Base-by-base conservation (phyloP, 2,329 filamentous ascomycete genomes). In the Exophiala alcalophila region DNA sequence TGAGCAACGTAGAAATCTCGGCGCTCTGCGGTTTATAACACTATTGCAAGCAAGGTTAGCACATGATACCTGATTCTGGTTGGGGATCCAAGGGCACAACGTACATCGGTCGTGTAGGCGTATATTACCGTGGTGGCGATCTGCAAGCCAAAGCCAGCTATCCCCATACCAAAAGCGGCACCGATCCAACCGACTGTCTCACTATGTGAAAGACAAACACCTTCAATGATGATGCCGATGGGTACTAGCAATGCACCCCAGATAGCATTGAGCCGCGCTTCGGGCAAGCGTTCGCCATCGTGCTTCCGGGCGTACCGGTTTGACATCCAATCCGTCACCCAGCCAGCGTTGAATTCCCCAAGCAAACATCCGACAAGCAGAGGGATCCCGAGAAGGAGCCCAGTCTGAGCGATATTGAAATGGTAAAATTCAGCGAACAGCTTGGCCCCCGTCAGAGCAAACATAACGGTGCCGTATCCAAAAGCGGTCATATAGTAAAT, bases 1-100 rank as follows among this genome's bases (percentile, higher is more conserved):
- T 62, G 20, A 65, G 51, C 9, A 65, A 32, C 3, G 54, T 58
- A 11, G 54, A 57, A 31, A 64, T 59, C 41, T 66, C 63, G 0
- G 61, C 58, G 11, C 56, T 55, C 47, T 65, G 62, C 4, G 61
- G 57, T 33, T 62, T 61, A 45, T 65, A 66, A 47, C 63, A 61
- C 48, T 42, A 23, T n/a, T n/a, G 10, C 10, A 16, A 25, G 14
- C 25, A 5, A 4, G 12, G 29, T 31, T 31, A 31, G 29, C 14
- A 18, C 29, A 31, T 4, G n/a, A 15, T 16, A 5, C 4, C n/a
- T n/a, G n/a, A n/a, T n/a, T n/a, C n/a, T n/a, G n/a, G n/a, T n/a
- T 31, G 29, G 15, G n/a, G 29, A 15, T 4, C n/a, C n/a, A n/a
- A n/a, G n/a, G n/a, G n/a, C n/a, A n/a, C 6, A 32, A 47, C 51